These are phyloP conservation scores for Penicillium dipodomyicola DNA, from an alignment of 495 filamentous ascomycete species.

Conservation along the genomic window DNA sequence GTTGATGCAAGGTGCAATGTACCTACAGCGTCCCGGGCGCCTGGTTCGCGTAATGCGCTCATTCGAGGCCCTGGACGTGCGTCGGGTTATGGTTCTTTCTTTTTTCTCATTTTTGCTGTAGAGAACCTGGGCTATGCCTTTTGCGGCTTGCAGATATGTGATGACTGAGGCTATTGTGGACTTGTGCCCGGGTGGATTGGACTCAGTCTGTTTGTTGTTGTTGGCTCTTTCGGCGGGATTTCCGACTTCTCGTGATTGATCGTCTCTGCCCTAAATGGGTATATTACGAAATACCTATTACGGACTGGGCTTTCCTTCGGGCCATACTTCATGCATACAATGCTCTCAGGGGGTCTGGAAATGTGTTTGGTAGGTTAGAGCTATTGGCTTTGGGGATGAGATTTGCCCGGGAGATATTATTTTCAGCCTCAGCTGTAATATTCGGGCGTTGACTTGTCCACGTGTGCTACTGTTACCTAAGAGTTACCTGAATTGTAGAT, in stretches of 20 bases:
- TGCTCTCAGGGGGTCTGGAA: not conserved
- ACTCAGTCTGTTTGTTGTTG: not conserved
- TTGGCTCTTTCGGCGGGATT: not conserved
- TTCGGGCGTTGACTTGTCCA: too few species aligned
- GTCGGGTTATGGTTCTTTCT: not conserved
- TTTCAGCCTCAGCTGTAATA: slow-evolving; percentile 21
- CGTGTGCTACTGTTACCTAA: not conserved
- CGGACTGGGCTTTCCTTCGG: not conserved
- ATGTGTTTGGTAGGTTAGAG: not conserved
- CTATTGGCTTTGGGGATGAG: not conserved
- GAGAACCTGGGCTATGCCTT: slow-evolving; percentile 1
- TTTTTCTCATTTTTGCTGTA: too few species aligned
- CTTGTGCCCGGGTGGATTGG: not conserved
- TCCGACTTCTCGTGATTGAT: not conserved
- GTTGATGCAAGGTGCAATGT: not conserved
- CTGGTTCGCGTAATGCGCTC: not conserved
- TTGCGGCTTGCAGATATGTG: slow-evolving; percentile 2
- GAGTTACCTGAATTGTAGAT: not conserved
- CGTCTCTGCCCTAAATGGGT: not conserved
- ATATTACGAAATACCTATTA: not conserved
- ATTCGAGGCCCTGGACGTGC: not conserved
- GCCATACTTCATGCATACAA: not conserved
- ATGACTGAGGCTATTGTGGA: slow-evolving; percentile 1
- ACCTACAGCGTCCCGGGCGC: not conserved
- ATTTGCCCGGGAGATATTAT: slow-evolving; percentile 1